Evolutionary conservation across 169 alveolate genomes (phyloP).

Genomic region (Cryptosporidium sp.): DNA sequence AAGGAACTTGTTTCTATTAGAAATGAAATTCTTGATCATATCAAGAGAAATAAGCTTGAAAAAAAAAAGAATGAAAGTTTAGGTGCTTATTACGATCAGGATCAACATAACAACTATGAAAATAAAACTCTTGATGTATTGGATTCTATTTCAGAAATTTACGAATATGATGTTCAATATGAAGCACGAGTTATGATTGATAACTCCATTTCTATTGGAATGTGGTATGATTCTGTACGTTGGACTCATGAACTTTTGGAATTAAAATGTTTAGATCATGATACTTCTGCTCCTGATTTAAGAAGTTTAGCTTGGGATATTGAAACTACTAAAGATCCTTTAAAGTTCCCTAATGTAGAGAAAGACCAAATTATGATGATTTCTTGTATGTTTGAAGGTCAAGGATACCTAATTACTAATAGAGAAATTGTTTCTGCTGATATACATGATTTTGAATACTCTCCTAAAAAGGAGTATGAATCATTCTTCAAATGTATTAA

Average conservation of each 20-base stretch:
- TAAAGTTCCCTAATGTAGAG: slow-evolving; percentile 98
- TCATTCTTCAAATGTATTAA: slow-evolving; percentile 82
- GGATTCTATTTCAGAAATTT: slow-evolving; percentile 89
- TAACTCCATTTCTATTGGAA: slow-evolving; percentile 93
- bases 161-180: slow-evolving; percentile 96
- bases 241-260: slow-evolving; percentile 78
- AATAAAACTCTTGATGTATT: slow-evolving; percentile 82
- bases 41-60: slow-evolving; percentile 79
- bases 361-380: slow-evolving; percentile 85
- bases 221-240: slow-evolving; percentile 93
- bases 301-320: slow-evolving; percentile 98
- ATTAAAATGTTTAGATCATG: slow-evolving; percentile 80
- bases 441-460: slow-evolving; percentile 94
- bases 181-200: slow-evolving; percentile 95
- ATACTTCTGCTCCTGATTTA: slow-evolving; percentile 89
- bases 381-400: slow-evolving; percentile 96
- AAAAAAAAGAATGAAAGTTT: slow-evolving; percentile 78
- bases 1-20: slow-evolving; percentile 86
- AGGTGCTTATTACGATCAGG: slow-evolving; percentile 70
- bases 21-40: slow-evolving; percentile 81
- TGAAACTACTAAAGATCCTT: slow-evolving; percentile 97
- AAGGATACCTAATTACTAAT: slow-evolving; percentile 95
- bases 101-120: slow-evolving; percentile 40
- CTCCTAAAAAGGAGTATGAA: slow-evolving; percentile 87
- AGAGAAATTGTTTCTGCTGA: slow-evolving; percentile 93